Conservation (phyloP, 2,329 filamentous ascomycete genomes). For the Metarhizium rileyi region DNA sequence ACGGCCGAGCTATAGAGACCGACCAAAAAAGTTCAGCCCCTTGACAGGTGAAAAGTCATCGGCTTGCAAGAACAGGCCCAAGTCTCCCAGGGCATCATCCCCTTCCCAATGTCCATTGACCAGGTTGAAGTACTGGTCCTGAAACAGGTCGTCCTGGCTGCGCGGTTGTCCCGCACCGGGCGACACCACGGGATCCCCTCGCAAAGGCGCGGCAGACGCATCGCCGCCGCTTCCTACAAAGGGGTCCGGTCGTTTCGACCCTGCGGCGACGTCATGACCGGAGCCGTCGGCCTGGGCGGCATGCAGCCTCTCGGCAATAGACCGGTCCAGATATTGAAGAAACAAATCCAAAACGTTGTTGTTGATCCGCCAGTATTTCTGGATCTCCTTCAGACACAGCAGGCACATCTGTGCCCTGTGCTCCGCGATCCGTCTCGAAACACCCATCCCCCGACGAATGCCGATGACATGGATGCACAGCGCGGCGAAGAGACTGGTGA, state of each 20-base stretch:
- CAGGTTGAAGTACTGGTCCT: conserved; percentile 26
- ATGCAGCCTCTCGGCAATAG: conserved; percentile 25
- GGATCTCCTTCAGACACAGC: conserved; percentile 26
- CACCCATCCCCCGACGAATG: conserved; percentile 22
- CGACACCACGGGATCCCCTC: background rate
- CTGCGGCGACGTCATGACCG: conserved; percentile 1
- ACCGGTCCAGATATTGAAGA: conserved; percentile 27
- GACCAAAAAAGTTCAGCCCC: conserved; percentile 19
- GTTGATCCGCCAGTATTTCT: conserved; percentile 31
- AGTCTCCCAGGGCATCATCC: conserved; percentile 24
- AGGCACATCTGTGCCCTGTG: conserved; percentile 28
- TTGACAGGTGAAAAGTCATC: conserved; percentile 21
- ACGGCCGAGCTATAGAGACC: conserved; percentile 12
- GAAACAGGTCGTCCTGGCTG: conserved; percentile 18
- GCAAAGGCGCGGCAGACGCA: background rate
- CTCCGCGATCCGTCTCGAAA: conserved; percentile 24
- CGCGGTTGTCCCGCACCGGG: conserved; percentile 9
- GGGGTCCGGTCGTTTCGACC: conserved; percentile 2
- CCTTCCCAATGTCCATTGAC: conserved; percentile 26
- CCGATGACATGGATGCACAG: conserved; percentile 28
- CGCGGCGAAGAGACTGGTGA: conserved; percentile 27
- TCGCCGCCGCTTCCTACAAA: conserved; percentile 1
- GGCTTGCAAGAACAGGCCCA: conserved; percentile 23
- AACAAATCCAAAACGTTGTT: conserved; percentile 29
- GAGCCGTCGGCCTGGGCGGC: conserved; percentile 10